Conservation (phyloP, 495 filamentous ascomycete species). For the Penicillium parvum region DNA sequence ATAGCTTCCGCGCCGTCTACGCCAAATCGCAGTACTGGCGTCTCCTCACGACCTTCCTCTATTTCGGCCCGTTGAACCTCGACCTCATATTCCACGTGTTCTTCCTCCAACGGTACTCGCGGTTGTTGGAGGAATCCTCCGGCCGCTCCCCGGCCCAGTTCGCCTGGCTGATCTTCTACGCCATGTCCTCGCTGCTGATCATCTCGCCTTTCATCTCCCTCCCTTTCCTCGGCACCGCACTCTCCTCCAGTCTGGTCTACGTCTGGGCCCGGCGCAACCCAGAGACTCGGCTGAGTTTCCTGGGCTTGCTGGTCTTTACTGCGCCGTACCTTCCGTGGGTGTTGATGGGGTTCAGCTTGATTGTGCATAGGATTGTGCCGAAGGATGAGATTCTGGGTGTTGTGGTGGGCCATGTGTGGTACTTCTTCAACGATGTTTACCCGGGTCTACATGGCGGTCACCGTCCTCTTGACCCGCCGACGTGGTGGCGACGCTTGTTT, state of each 20-base stretch:
- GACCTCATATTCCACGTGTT: conserved; percentile 98
- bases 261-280: conserved; percentile 97
- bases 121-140: conserved; percentile 89
- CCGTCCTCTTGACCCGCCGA: conserved; percentile 82
- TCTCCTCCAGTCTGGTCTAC: conserved; percentile 91
- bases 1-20: conserved; percentile 90
- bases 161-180: conserved; percentile 88
- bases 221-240: conserved; percentile 85
- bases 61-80: conserved; percentile 90
- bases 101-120: conserved; percentile 95
- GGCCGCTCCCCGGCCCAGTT: conserved; percentile 87
- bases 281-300: conserved; percentile 82
- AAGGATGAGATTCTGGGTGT: conserved; percentile 96
- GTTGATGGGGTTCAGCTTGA: conserved; percentile 80
- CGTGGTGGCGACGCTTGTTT: conserved; percentile 88
- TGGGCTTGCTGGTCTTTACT: conserved; percentile 85
- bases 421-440: conserved; percentile 97
- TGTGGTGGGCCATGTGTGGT: conserved; percentile 93
- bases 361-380: conserved; percentile 79
- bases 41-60: conserved; percentile 88
- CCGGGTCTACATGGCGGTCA: conserved; percentile 82
- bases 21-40: conserved; percentile 96
- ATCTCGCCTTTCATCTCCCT: conserved; percentile 81
- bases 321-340: conserved; percentile 97
- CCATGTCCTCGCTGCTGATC: conserved; percentile 66